phyloP scores from a whole-genome alignment of 768 basidiomycete species.

The Suillus subalutaceus region DNA sequence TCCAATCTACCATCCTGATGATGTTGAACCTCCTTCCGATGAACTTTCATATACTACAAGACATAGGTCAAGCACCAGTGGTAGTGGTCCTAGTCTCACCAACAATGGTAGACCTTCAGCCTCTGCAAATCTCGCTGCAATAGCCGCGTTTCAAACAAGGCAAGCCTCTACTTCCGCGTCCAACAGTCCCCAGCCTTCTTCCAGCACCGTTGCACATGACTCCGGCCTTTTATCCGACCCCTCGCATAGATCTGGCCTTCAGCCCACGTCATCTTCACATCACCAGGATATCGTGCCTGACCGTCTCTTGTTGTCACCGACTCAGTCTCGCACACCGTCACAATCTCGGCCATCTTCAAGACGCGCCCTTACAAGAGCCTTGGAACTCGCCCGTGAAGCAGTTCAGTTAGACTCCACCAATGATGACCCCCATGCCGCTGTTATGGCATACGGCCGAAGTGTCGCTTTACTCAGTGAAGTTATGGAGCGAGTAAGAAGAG shows the following conservation, averaged over 20 bases:
- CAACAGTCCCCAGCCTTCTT: constrained; percentile 30
- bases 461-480: constrained; percentile 88
- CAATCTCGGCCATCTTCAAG: constrained; percentile 74
- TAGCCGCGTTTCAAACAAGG: constrained; percentile 62
- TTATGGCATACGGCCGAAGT: constrained; percentile 86
- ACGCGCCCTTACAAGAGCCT: constrained; percentile 80
- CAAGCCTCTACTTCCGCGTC: constrained; percentile 31
- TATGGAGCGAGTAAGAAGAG: constrained; percentile 87
- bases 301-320: constrained; percentile 46
- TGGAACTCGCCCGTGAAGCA: constrained; percentile 88
- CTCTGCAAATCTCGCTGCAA: constrained; percentile 57
- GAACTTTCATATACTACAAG: constrained; percentile 32
- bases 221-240: constrained; percentile 60
- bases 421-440: constrained; percentile 86
- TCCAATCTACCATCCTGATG: constrained; percentile 25
- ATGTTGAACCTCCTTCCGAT: constrained; percentile 25
- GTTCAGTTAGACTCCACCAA: constrained; percentile 87
- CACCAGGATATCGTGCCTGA: constrained; percentile 46
- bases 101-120: constrained; percentile 36
- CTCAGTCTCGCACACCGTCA: constrained; percentile 43
- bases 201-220: constrained; percentile 31
- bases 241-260: constrained; percentile 55
- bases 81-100: constrained; percentile 25
- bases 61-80: constrained; percentile 41
- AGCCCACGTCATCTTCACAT: constrained; percentile 25